Conservation (phyloP, 148 eudicot genomes). For the Nepenthes gracilis region DNA sequence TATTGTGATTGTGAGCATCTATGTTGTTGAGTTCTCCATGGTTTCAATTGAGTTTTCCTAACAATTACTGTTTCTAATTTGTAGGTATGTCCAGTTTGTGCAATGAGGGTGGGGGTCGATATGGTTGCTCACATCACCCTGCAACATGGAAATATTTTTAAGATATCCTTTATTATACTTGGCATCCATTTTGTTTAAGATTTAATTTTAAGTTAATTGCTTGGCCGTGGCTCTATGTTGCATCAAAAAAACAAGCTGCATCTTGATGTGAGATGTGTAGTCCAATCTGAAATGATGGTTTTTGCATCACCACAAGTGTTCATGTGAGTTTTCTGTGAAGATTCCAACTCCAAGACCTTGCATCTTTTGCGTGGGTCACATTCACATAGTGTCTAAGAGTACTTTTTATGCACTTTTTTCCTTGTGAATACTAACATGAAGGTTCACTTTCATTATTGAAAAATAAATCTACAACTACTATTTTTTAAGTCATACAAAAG, state of each 20-base stretch:
- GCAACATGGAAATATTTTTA: constrained; percentile 84
- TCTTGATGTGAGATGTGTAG: background rate
- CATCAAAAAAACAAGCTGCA: too few species aligned
- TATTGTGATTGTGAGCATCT: background rate
- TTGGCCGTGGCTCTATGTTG: too few species aligned
- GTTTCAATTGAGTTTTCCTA: background rate
- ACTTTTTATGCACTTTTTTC: background rate
- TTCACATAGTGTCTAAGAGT: too few species aligned
- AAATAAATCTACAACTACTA: too few species aligned
- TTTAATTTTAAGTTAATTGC: background rate
- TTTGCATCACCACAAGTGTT: background rate
- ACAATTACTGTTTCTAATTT: constrained; percentile 7
- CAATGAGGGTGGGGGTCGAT: constrained; percentile 78
- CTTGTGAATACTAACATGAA: too few species aligned
- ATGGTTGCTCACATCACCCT: constrained; percentile 95
- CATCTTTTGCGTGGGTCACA: too few species aligned
- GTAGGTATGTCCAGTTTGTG: constrained; percentile 97
- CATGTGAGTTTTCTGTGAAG: background rate
- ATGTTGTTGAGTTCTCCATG: background rate
- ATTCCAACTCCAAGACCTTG: background rate
- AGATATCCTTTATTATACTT: constrained; percentile 67
- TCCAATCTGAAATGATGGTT: too few species aligned
- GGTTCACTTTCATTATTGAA: too few species aligned
- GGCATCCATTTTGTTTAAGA: constrained; percentile 1
- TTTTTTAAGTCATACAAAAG: too few species aligned